Base-by-base conservation (phyloP, 345 rosid species). In the Eucalyptus shirleyi region DNA sequence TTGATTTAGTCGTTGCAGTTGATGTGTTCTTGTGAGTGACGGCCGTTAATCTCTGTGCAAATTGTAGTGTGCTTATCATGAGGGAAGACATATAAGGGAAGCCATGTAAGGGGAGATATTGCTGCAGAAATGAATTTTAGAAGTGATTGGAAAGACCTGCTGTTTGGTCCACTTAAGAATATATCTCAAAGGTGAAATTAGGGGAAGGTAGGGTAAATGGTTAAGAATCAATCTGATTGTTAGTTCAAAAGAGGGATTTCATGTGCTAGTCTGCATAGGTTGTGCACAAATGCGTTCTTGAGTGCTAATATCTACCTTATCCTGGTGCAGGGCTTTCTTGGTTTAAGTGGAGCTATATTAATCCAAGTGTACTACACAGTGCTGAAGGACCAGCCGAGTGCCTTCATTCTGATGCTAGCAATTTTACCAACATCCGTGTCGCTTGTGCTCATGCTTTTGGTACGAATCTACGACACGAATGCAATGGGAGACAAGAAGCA, bases 291-390 rank as follows among this genome's bases (percentile, higher is more conserved):
- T 47, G 51, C 59, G 34, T 51, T 83, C 24, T 32, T 53, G 30
- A 53, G 40, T 87, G 21, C 18, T 53, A n/a, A 87, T 60, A 16
- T 26, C 50, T 24, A 69, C 37, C 67, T 24, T 85, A 12, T 85
- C 91, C 32, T 34, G 90, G 90, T 55, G 42, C 95, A 98, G 99
- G 99, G 98, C 3, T 98, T 95, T 94, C 96, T 97, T 32, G 99
- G 99, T 89, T 93, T 98, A 89, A 95, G 99, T 17, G 97, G 99
- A 87, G 99, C 98, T 21, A 94, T 95, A 12, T 88, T 98, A 6
- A 96, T 98, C 91, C 98, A 95, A 90, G 87, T 94, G 49, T 98
- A 97, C 34, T 90, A 94, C 50, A 95, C 98, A 8, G 87, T 94
- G n/a, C 95, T 92, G n/a, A 90, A 92, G 87, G 97, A 94, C 65